phyloP scores from a whole-genome alignment of 306 rosid species.

The Ziziphus jujuba region DNA sequence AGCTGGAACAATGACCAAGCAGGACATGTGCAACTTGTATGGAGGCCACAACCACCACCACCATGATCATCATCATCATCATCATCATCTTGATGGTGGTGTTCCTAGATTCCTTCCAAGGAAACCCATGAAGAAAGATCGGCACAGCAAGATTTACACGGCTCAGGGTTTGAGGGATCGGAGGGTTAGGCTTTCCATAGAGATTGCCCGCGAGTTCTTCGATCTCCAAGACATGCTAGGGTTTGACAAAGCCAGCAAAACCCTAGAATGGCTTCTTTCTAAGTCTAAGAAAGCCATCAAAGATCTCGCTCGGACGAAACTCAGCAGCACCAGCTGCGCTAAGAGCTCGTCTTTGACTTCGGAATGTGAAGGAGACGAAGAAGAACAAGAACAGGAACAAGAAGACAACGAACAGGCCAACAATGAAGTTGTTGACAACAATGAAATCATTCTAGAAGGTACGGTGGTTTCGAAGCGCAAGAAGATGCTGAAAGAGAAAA shows the following conservation, averaged over 20 bases:
- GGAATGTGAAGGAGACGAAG: constrained; percentile 43
- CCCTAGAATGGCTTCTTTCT: constrained; percentile 89
- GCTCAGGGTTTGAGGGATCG: constrained; percentile 89
- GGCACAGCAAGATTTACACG: constrained; percentile 94
- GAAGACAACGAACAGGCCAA: constrained; percentile 19
- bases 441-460: too few relatives aligned
- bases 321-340: constrained; percentile 1
- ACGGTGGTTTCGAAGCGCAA: too few relatives aligned
- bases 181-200: constrained; percentile 82
- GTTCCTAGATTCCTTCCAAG: constrained; percentile 31
- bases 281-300: constrained; percentile 72
- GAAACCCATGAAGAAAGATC: constrained; percentile 58
- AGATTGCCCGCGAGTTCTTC: constrained; percentile 82
- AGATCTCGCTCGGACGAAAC: constrained; percentile 41
- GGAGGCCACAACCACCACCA: too few relatives aligned
- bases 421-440: too few relatives aligned
- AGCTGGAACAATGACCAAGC: constrained; percentile 24
- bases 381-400: constrained; percentile 14
- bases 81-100: too few relatives aligned
- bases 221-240: constrained; percentile 98
- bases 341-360: constrained; percentile 25
- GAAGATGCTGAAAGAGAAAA: too few relatives aligned
- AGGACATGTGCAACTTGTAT: neutral
- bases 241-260: constrained; percentile 89
- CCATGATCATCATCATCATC: constrained; percentile 10